Conservation (phyloP, 768 basidiomycete species). For the Lentinula edodes region DNA sequence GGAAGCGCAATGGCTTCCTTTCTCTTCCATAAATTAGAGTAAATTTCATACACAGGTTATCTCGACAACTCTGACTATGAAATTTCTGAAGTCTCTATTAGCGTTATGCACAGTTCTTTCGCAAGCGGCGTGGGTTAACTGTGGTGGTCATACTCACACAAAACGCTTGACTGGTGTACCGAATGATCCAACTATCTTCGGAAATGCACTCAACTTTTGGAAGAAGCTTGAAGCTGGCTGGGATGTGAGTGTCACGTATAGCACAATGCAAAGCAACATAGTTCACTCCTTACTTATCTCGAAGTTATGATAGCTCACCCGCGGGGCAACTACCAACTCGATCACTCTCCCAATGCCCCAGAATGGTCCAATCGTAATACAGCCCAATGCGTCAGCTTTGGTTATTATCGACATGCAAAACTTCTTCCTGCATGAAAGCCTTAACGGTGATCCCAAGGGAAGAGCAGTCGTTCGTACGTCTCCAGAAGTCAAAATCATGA, state of each 20-base stretch:
- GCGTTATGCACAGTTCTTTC: not conserved
- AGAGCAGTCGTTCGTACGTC: slow-evolving; percentile 24
- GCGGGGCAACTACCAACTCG: slow-evolving; percentile 17
- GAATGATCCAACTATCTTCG: slow-evolving; percentile 15
- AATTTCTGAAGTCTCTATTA: not conserved
- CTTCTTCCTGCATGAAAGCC: slow-evolving; percentile 24
- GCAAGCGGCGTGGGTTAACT: not conserved
- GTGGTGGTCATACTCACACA: not conserved
- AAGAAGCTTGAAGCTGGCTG: slow-evolving; percentile 17
- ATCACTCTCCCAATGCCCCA: slow-evolving; percentile 21
- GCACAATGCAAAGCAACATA: not conserved
- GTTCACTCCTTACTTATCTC: not conserved
- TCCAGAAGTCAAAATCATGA: not conserved
- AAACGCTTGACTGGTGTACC: not conserved
- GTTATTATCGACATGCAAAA: slow-evolving; percentile 33
- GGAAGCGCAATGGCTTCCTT: too few species aligned
- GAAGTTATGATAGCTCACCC: slow-evolving; percentile 17
- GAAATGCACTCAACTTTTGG: slow-evolving; percentile 26
- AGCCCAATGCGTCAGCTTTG: slow-evolving; percentile 24
- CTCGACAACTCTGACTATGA: not conserved
- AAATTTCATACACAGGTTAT: not conserved
- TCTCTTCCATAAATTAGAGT: not conserved
- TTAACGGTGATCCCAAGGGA: slow-evolving; percentile 24
- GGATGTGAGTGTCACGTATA: slow-evolving; percentile 16
- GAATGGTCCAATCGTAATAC: slow-evolving; percentile 20